Conservation (phyloP, 352 stramenopile species). For the Phytophthora capsici region DNA sequence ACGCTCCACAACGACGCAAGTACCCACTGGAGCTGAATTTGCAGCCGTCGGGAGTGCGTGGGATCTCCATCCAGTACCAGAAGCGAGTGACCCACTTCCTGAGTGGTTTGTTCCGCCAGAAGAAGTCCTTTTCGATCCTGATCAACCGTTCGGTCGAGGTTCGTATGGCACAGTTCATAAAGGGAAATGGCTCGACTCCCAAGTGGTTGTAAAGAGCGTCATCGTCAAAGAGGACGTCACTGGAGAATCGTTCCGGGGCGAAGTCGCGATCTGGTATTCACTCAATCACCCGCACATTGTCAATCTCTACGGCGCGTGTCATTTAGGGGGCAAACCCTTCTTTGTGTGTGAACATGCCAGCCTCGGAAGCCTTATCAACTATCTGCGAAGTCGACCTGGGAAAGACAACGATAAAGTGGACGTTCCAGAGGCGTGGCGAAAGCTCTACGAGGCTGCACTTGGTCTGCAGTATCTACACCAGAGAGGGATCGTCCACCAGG, state of each 20-base stretch:
- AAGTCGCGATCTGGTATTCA: not conserved
- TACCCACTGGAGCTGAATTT: too few relatives aligned
- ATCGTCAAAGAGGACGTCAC: not conserved
- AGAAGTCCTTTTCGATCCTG: not conserved
- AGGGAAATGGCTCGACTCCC: not conserved
- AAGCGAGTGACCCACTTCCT: not conserved
- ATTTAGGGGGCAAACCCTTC: not conserved
- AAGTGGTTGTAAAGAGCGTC: not conserved
- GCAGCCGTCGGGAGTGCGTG: too few relatives aligned
- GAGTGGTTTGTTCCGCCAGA: slow-evolving; percentile 11
- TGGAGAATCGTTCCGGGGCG: not conserved
- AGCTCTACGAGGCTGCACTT: not conserved
- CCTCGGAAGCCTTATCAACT: slow-evolving; percentile 14
- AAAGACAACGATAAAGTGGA: not conserved
- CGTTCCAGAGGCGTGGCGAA: not conserved
- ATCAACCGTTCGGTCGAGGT: not conserved
- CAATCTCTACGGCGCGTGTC: slow-evolving; percentile 1
- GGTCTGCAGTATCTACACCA: not conserved
- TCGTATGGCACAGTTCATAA: not conserved
- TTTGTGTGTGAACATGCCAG: slow-evolving; percentile 25
- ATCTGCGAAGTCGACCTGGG: slow-evolving; percentile 16
- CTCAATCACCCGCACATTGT: slow-evolving; percentile 1
- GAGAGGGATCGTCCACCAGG: not conserved
- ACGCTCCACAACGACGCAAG: too few relatives aligned
- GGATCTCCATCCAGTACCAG: too few relatives aligned